phyloP scores from a whole-genome alignment of 192 early-diverging fungal genomes.

The Coemansia sp. region DNA sequence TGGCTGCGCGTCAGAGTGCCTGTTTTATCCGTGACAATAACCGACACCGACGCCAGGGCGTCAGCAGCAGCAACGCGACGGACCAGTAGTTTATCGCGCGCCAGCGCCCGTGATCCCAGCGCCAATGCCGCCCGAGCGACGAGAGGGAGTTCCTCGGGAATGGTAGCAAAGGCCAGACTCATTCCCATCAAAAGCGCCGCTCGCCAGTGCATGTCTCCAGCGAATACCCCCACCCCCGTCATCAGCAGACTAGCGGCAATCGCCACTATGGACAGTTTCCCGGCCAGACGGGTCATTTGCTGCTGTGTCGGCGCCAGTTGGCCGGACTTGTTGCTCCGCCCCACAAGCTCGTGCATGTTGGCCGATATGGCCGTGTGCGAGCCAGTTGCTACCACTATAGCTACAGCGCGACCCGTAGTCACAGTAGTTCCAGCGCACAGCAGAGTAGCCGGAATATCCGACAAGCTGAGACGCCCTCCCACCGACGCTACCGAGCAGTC shows the following conservation, averaged over 20 bases:
- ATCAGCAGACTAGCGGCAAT: constrained; percentile 19
- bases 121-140: constrained; percentile 48
- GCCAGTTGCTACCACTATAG: constrained; percentile 38
- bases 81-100: constrained; percentile 58
- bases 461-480: neutral
- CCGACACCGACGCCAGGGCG: constrained; percentile 60
- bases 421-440: constrained; percentile 44
- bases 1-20: constrained; percentile 68
- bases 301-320: constrained; percentile 21
- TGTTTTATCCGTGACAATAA: constrained; percentile 72
- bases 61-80: constrained; percentile 65
- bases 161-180: constrained; percentile 47
- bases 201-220: constrained; percentile 34
- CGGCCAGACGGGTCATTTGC: constrained; percentile 22
- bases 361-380: constrained; percentile 18
- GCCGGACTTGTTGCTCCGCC: constrained; percentile 5
- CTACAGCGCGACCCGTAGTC: constrained; percentile 26
- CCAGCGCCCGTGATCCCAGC: constrained; percentile 19
- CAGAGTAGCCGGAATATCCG: constrained; percentile 9
- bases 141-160: constrained; percentile 52
- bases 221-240: constrained; percentile 12
- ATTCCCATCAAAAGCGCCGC: constrained; percentile 33
- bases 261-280: constrained; percentile 18
- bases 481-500: neutral
- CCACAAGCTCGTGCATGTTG: constrained; percentile 8